Conservation (phyloP, 2,329 filamentous ascomycete genomes). For the Akanthomyces lecanii region DNA sequence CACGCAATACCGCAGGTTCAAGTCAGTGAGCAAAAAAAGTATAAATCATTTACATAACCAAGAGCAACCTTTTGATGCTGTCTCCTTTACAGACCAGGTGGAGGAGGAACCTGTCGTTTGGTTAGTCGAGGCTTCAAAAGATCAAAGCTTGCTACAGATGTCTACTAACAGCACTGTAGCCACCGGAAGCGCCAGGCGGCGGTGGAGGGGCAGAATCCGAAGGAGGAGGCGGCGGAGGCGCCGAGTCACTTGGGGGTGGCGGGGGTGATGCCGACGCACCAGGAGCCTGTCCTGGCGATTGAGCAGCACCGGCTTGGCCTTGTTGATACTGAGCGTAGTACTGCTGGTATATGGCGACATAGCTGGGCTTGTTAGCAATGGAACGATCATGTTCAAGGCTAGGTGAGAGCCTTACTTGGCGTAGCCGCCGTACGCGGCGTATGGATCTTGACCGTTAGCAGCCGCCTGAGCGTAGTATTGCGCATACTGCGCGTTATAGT, state of each 20-base stretch:
- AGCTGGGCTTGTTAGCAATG: conserved; percentile 36
- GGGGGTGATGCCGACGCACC: conserved; percentile 49
- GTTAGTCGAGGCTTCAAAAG: conserved; percentile 10
- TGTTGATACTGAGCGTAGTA: conserved; percentile 51
- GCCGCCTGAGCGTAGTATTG: conserved; percentile 61
- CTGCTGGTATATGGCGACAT: conserved; percentile 70
- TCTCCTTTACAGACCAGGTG: conserved; percentile 45
- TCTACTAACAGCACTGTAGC: conserved; percentile 60
- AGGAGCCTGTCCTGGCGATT: conserved; percentile 24
- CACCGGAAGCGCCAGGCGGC: conserved; percentile 41
- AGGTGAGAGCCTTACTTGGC: conserved; percentile 53
- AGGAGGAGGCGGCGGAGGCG: conserved; percentile 60
- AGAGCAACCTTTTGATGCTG: conserved; percentile 16
- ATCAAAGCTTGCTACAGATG: neutral
- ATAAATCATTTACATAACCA: conserved; percentile 14
- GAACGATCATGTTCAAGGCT: neutral
- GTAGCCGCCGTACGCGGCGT: conserved; percentile 88
- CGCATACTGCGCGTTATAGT: conserved; percentile 78
- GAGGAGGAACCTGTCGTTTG: conserved; percentile 47
- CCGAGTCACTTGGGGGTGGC: conserved; percentile 55
- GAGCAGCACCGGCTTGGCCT: conserved; percentile 18
- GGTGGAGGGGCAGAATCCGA: conserved; percentile 49
- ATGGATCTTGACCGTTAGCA: conserved; percentile 63
- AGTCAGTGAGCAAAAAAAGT: conserved; percentile 10
- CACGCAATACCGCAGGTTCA: neutral